These are phyloP conservation scores for Chrysanthemum makinoi DNA, from an alignment of 129 eudicot genomes.

Conservation along the genomic window DNA sequence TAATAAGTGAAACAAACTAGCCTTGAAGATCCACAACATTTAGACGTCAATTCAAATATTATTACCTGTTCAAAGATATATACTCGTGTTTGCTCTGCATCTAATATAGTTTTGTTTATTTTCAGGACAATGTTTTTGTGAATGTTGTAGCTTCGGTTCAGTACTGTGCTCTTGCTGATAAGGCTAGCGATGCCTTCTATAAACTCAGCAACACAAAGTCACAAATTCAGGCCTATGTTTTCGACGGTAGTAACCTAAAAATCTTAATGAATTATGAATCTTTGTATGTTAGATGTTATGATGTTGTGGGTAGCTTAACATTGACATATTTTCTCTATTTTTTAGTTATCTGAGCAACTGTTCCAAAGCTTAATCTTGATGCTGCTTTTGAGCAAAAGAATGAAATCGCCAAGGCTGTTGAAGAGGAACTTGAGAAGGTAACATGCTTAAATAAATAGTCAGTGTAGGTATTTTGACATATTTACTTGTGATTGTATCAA, in stretches of 20 bases:
- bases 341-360: conserved; percentile 78
- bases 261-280: neutral
- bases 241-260: conserved; percentile 56
- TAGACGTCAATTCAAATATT: too few species aligned
- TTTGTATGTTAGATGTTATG: neutral
- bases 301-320: neutral
- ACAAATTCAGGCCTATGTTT: conserved; percentile 91
- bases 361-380: conserved; percentile 79
- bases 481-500: too few species aligned
- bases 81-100: neutral
- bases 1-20: too few species aligned
- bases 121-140: conserved; percentile 17
- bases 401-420: conserved; percentile 88
- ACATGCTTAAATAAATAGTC: neutral
- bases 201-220: conserved; percentile 72
- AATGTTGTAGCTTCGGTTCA: conserved; percentile 13
- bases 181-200: conserved; percentile 73
- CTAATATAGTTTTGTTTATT: neutral
- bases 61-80: neutral
- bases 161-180: conserved; percentile 20
- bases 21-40: too few species aligned
- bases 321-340: conserved; percentile 5
- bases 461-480: neutral
- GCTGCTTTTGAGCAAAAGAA: conserved; percentile 91
- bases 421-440: conserved; percentile 85